A percentile compares a stretch with the other conserved stretches of the same genome.
Evolutionary conservation across 108 stramenopile genomes (phyloP).

Genomic region (Conticribra guillardii): DNA sequence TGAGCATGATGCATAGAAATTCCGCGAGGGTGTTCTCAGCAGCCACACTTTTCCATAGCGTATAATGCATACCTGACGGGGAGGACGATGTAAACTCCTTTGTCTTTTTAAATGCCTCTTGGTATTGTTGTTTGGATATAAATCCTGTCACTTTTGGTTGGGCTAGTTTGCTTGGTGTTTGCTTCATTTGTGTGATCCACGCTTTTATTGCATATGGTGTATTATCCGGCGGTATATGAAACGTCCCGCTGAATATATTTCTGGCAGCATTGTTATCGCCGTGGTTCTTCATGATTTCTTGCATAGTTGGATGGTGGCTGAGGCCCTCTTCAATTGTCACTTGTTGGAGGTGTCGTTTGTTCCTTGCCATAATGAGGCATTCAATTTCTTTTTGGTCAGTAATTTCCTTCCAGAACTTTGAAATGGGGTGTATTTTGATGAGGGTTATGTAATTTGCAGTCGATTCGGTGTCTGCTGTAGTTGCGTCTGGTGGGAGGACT

Average conservation of each 20-base stretch:
- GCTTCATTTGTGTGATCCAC: neutral
- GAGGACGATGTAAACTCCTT: conserved; percentile 16
- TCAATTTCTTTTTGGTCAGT: conserved; percentile 14
- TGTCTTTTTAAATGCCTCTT: conserved; percentile 1
- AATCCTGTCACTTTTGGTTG: neutral
- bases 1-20: no score
- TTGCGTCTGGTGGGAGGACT: no score
- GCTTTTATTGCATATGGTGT: neutral
- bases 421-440: no score
- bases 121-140: conserved; percentile 10
- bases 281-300: neutral
- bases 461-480: no score
- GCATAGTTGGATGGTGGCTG: neutral
- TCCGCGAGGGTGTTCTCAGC: no score
- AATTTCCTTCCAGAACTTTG: no score
- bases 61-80: no score
- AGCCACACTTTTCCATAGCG: no score
- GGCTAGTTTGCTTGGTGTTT: neutral
- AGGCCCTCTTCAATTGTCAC: neutral
- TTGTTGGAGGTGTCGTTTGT: conserved; percentile 21
- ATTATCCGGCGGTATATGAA: neutral
- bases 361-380: neutral
- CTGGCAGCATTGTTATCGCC: neutral
- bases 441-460: no score
- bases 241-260: neutral